Percentiles rank a stretch among this genome's conserved stretches.
Conservation (phyloP, 345 rosid species). For the Murraya paniculata region DNA sequence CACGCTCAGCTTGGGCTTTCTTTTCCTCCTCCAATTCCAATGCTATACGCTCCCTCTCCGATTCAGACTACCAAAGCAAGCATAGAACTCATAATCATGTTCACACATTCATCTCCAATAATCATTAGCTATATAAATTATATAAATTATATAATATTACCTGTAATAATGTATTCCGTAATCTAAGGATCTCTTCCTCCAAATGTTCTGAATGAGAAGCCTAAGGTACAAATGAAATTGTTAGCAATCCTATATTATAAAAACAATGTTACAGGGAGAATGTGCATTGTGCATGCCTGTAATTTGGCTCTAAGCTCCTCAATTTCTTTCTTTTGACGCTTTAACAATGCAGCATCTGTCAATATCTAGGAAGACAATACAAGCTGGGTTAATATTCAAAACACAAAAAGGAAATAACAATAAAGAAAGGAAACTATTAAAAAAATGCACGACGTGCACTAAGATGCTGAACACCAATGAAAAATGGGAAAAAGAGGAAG, state of each 20-base stretch:
- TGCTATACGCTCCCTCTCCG: slow-evolving; percentile 90
- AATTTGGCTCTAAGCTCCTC: slow-evolving; percentile 94
- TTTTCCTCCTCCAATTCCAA: slow-evolving; percentile 96
- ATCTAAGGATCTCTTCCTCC: slow-evolving; percentile 85
- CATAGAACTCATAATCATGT: slow-evolving; percentile 16
- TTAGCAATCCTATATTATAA: neutral
- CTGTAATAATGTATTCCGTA: slow-evolving; percentile 86
- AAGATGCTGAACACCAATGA: neutral
- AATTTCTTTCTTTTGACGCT: slow-evolving; percentile 97
- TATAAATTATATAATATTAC: slow-evolving; percentile 33
- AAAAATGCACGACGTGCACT: neutral
- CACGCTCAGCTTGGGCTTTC: slow-evolving; percentile 88
- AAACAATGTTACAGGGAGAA: slow-evolving; percentile 5
- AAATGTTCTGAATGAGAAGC: slow-evolving; percentile 86
- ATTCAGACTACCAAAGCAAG: slow-evolving; percentile 57
- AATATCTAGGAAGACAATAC: slow-evolving; percentile 50
- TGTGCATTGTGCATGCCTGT: slow-evolving; percentile 40
- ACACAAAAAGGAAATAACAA: neutral
- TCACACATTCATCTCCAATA: slow-evolving; percentile 1
- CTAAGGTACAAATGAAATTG: slow-evolving; percentile 32
- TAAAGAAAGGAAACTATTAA: too few relatives aligned
- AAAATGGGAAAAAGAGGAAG: neutral
- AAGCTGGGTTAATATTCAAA: slow-evolving; percentile 8
- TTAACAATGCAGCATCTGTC: slow-evolving; percentile 91
- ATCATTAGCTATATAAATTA: slow-evolving; percentile 11